Percentiles rank a stretch among this genome's conserved stretches.
Evolutionary conservation across 2,329 filamentous ascomycete species (phyloP).

Genomic region (Aspergillus fructus): DNA sequence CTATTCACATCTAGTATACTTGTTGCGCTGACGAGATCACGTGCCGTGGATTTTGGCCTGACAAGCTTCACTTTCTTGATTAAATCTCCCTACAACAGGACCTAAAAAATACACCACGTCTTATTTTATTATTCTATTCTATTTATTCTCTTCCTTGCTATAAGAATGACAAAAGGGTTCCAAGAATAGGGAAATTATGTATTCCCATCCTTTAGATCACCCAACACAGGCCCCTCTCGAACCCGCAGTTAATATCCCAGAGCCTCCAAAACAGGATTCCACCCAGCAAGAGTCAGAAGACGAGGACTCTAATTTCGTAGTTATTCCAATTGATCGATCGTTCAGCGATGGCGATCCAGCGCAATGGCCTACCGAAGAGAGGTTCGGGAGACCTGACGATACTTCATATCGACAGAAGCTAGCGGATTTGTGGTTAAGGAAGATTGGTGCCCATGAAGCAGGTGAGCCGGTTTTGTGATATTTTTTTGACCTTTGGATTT

Average conservation of each 20-base stretch:
- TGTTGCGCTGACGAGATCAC: background rate
- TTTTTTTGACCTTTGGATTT: conserved; percentile 1
- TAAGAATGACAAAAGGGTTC: background rate
- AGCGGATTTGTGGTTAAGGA: conserved; percentile 49
- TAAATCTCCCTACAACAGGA: background rate
- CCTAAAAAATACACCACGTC: background rate
- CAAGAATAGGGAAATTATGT: background rate
- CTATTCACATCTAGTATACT: background rate
- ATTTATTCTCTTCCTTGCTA: background rate
- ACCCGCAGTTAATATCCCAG: conserved; percentile 4
- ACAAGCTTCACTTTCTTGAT: background rate
- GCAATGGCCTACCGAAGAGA: conserved; percentile 37
- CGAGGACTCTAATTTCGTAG: conserved; percentile 20
- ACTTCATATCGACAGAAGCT: conserved; percentile 49
- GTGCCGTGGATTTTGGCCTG: background rate
- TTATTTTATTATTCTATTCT: background rate
- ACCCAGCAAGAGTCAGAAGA: conserved; percentile 15
- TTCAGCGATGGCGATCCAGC: conserved; percentile 40
- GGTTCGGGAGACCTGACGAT: conserved; percentile 40
- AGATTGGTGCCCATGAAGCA: conserved; percentile 37
- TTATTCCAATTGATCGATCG: conserved; percentile 33
- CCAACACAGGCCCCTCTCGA: background rate
- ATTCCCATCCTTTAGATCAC: background rate
- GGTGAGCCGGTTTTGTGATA: conserved; percentile 28
- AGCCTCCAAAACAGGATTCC: background rate